A percentile compares a stretch with the other conserved stretches of the same genome.
These are phyloP conservation scores for Herpotrichia juniperi DNA, from an alignment of 2,329 filamentous ascomycete genomes.

Conservation along the genomic window DNA sequence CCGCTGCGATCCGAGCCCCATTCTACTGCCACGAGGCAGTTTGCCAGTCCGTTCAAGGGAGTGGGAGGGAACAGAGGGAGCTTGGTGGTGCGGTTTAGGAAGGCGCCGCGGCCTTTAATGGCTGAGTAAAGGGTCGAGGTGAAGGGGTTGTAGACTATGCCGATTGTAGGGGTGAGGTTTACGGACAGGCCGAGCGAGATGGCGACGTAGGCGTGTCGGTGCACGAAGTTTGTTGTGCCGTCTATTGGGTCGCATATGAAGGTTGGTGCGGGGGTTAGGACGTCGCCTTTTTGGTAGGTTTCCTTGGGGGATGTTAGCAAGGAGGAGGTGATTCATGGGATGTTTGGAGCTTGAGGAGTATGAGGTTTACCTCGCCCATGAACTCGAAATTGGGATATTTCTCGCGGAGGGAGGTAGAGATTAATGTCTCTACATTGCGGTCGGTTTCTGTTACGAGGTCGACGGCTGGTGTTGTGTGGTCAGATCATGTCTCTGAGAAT, in stretches of 20 bases:
- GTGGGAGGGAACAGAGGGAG: slow-evolving; percentile 60
- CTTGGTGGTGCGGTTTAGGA: slow-evolving; percentile 41
- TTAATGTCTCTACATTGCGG: slow-evolving; percentile 64
- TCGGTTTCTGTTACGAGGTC: slow-evolving; percentile 70
- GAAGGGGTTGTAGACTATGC: slow-evolving; percentile 83
- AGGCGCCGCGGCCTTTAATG: slow-evolving; percentile 71
- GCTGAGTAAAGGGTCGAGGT: slow-evolving; percentile 72
- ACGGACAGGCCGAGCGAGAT: slow-evolving; percentile 77
- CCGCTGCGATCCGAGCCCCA: slow-evolving; percentile 75
- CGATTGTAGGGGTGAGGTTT: slow-evolving; percentile 66
- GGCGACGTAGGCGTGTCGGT: slow-evolving; percentile 74
- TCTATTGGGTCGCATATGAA: slow-evolving; percentile 86
- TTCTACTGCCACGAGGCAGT: slow-evolving; percentile 71
- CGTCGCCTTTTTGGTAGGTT: slow-evolving; percentile 70
- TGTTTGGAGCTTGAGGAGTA: too few relatives aligned
- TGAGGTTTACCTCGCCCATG: slow-evolving; percentile 42
- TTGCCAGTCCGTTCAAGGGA: slow-evolving; percentile 65
- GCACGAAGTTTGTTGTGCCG: slow-evolving; percentile 82
- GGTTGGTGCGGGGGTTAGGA: slow-evolving; percentile 70
- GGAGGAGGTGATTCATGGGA: slow-evolving; percentile 5
- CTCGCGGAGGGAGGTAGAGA: slow-evolving; percentile 56
- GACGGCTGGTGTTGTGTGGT: slow-evolving; percentile 49
- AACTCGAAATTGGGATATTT: slow-evolving; percentile 62
- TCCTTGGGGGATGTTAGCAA: slow-evolving; percentile 58
- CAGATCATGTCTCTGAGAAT: not conserved